These are phyloP conservation scores for Royoungia palumana DNA, from an alignment of 768 basidiomycete genomes.

Conservation along the genomic window DNA sequence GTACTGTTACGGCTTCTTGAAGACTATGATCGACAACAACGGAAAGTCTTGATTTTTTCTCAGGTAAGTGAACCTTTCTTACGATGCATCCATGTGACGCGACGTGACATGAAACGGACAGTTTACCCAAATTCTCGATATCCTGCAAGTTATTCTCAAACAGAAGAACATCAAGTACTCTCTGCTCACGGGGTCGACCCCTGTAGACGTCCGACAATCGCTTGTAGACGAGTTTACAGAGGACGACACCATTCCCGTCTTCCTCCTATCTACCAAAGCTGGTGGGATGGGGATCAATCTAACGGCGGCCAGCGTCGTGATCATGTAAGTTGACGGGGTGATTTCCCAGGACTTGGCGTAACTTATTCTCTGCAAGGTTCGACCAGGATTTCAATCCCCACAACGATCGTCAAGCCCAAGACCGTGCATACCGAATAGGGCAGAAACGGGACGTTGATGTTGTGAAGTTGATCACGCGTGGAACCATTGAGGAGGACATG, in stretches of 20 bases:
- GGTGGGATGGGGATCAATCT: constrained; percentile 97
- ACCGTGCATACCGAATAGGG: constrained; percentile 95
- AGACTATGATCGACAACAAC: constrained; percentile 59
- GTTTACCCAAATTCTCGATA: constrained; percentile 97
- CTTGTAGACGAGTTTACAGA: constrained; percentile 92
- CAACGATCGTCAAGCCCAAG: constrained; percentile 97
- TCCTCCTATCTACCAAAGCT: constrained; percentile 89
- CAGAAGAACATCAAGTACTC: constrained; percentile 71
- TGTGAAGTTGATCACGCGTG: constrained; percentile 86
- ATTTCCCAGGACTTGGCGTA: background rate
- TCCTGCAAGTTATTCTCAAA: constrained; percentile 79
- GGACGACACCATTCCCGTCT: constrained; percentile 81
- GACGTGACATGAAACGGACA: constrained; percentile 34
- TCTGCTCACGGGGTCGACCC: constrained; percentile 87
- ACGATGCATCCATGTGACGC: background rate
- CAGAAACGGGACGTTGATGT: constrained; percentile 94
- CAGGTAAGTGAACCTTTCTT: constrained; percentile 57
- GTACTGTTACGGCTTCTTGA: constrained; percentile 69
- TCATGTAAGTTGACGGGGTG: constrained; percentile 56
- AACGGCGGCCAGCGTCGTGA: constrained; percentile 92
- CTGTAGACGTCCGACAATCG: constrained; percentile 89
- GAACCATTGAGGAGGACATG: constrained; percentile 98
- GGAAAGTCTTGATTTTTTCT: constrained; percentile 91
- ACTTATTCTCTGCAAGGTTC: constrained; percentile 52
- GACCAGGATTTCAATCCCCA: constrained; percentile 98